Conservation (phyloP, 129 eudicot species). For the Flaveria bidentis region DNA sequence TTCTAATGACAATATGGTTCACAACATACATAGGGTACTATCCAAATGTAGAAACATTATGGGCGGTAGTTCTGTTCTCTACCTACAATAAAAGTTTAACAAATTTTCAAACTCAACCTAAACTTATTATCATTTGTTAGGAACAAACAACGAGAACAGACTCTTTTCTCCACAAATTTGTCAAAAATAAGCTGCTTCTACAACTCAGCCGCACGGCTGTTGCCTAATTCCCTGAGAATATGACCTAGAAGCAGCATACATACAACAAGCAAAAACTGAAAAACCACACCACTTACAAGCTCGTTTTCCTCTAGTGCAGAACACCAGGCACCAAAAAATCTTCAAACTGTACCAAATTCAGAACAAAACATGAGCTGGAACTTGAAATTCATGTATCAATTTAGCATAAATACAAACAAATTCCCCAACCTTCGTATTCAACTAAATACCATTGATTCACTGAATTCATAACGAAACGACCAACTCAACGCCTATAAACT, state of each 20-base stretch:
- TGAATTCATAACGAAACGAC: background rate
- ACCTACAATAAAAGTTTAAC: background rate
- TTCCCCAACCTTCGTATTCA: constrained; percentile 1
- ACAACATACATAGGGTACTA: background rate
- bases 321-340: background rate
- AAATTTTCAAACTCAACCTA: background rate
- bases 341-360: background rate
- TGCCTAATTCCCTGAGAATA: background rate
- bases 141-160: background rate
- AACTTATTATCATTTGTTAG: background rate
- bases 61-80: constrained; percentile 3
- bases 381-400: background rate
- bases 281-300: background rate
- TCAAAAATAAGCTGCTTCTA: background rate
- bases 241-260: background rate
- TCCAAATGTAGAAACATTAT: background rate
- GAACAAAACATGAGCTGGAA: background rate
- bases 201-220: background rate
- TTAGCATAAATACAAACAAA: background rate
- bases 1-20: background rate
- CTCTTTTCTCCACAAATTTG: background rate
- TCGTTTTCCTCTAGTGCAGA: background rate
- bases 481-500: constrained; percentile 2
- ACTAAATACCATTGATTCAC: constrained; percentile 16
- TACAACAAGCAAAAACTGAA: background rate